Evolutionary conservation across 2,329 filamentous ascomycete species (phyloP), one percentile per base, ranked within the genome.

Genomic region (Raffaelea ambrosiae): DNA sequence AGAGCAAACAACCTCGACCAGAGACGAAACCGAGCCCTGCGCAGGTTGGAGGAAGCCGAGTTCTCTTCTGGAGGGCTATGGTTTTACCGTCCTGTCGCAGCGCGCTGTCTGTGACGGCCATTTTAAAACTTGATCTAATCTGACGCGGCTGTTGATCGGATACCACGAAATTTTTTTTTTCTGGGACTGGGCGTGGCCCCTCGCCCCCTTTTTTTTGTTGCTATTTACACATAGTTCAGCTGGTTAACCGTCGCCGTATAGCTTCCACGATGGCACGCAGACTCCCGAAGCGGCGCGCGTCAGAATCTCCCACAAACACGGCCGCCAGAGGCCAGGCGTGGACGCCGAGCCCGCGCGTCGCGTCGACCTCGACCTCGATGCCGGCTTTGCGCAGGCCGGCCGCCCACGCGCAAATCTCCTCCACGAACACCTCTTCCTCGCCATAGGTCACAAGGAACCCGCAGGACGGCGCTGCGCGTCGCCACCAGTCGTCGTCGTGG

Each of bases 241-340:
- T 56, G 38, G 20, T 44, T 39, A 65, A 53, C 40, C 55, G 54
- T 46, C 60, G 54, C 54, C 58, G 62, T 51, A 72, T 65, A 39
- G 64, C 58, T 11, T 58, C 53, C 11, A 69, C 69, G 48, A 76
- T 62, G 44, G 54, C 55, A 48, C 58, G 60, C 53, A 84, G 59
- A 3, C 79, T 78, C 52, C 70, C 69, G 47, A 76, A 31, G 26
- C 48, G 60, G 48, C 80, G 71, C 57, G 71, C 65, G 31, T 71
- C 65, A n/a, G 61, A 68, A 42, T 64, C 67, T 40, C 74, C 72
- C 23, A 81, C 61, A 57, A 80, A 79, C n/a, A 79, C 57, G 42
- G 72, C 72, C 10, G 83, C 84, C 19, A 94, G 83, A 0, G 87
- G 86, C 88, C 88, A 94, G 11, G 83, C 87, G 63, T 94, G 88